Conservation (phyloP, 768 basidiomycete genomes). For the Sutorius australiensis region DNA sequence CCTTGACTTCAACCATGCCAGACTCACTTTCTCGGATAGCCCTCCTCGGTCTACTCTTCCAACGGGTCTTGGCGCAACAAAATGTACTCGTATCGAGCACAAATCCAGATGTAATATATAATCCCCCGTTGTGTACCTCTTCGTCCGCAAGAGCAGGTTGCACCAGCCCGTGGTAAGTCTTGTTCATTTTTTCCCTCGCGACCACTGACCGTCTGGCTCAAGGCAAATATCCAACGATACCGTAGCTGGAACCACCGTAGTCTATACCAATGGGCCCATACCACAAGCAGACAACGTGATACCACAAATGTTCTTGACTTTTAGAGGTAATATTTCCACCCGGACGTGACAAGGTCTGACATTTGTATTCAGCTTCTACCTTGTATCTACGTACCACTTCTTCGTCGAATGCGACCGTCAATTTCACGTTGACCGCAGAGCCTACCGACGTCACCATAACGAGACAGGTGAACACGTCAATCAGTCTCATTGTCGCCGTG, state of each 20-base stretch:
- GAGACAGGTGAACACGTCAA: constrained; percentile 39
- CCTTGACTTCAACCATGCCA: constrained; percentile 16
- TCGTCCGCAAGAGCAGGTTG: constrained; percentile 14
- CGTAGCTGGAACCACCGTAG: constrained; percentile 10
- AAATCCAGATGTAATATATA: constrained; percentile 26
- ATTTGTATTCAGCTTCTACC: constrained; percentile 34
- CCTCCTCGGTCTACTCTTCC: constrained; percentile 12
- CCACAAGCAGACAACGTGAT: constrained; percentile 39
- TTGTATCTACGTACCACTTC: constrained; percentile 42
- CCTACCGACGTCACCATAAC: constrained; percentile 36
- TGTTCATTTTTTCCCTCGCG: too few species aligned
- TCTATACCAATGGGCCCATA: constrained; percentile 43
- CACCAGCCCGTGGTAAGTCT: constrained; percentile 26
- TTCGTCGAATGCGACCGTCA: constrained; percentile 48
- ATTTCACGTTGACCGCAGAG: constrained; percentile 44
- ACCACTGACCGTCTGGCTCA: background rate
- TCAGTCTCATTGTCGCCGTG: constrained; percentile 37
- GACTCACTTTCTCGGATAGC: constrained; percentile 18
- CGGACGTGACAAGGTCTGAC: constrained; percentile 5
- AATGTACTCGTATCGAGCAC: constrained; percentile 22
- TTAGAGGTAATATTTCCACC: constrained; percentile 40
- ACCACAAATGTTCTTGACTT: constrained; percentile 56
- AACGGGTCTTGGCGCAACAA: constrained; percentile 14
- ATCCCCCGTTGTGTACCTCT: constrained; percentile 21
- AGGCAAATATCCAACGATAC: constrained; percentile 24